phyloP scores from a whole-genome alignment of 495 filamentous ascomycete species.

The Penicillium samsonianum region DNA sequence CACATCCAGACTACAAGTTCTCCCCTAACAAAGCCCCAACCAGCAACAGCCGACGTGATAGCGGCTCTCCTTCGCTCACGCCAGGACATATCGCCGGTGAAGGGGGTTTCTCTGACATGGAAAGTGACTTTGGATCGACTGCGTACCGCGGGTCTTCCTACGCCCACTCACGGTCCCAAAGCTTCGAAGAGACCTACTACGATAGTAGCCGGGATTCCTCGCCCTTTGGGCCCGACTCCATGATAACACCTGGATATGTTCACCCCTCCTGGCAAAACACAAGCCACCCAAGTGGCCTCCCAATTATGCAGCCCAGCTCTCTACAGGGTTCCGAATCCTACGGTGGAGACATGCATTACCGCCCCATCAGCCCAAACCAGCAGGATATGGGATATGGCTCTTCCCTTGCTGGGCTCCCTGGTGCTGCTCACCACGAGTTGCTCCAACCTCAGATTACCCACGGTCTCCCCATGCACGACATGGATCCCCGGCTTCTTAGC shows the following conservation, averaged over 20 bases:
- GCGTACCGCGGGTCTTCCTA: slow-evolving; percentile 17
- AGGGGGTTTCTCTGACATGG: slow-evolving; percentile 5
- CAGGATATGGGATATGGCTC: slow-evolving; percentile 35
- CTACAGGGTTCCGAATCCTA: slow-evolving; percentile 29
- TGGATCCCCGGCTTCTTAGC: slow-evolving; percentile 49
- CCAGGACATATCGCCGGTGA: slow-evolving; percentile 18
- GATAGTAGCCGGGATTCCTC: slow-evolving; percentile 37
- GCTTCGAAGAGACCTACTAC: slow-evolving; percentile 32
- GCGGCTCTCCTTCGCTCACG: slow-evolving; percentile 2
- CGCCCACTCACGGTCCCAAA: slow-evolving; percentile 26
- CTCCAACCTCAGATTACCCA: slow-evolving; percentile 41
- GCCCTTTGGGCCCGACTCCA: slow-evolving; percentile 33
- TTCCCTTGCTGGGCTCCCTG: slow-evolving; percentile 54
- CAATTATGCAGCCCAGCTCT: slow-evolving; percentile 49
- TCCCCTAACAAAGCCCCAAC: slow-evolving; percentile 73
- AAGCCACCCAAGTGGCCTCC: slow-evolving; percentile 64
- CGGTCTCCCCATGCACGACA: slow-evolving; percentile 28
- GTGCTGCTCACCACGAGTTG: slow-evolving; percentile 55
- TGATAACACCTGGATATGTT: slow-evolving; percentile 33
- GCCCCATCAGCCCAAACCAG: slow-evolving; percentile 27
- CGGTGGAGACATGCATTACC: slow-evolving; percentile 36
- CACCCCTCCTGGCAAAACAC: slow-evolving; percentile 36
- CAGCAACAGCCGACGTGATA: slow-evolving; percentile 37
- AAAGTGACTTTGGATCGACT: slow-evolving; percentile 5
- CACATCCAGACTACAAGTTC: slow-evolving; percentile 95